Percentiles rank a stretch among this genome's conserved stretches.
These are phyloP conservation scores for Sinapis alba DNA, from an alignment of 441 rosid species.

Conservation along the genomic window DNA sequence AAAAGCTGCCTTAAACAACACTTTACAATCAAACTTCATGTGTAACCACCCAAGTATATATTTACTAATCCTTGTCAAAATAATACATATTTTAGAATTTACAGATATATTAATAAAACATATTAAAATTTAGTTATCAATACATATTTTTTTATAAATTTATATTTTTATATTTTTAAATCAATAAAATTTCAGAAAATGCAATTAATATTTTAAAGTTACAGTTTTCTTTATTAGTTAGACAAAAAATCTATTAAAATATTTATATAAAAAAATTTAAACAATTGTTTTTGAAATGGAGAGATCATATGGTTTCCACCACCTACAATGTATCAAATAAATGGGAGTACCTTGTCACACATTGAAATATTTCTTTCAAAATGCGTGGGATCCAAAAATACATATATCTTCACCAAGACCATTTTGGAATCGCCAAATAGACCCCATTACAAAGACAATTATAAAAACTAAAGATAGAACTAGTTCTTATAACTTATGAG, in stretches of 20 bases:
- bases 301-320: not conserved
- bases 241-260: too few species aligned
- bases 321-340: not conserved
- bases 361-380: not conserved
- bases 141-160: too few species aligned
- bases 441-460: not conserved
- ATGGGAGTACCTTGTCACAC: not conserved
- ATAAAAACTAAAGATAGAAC: not conserved
- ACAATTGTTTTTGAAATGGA: too few species aligned
- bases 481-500: not conserved
- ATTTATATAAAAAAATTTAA: too few species aligned
- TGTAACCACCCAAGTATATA: not conserved
- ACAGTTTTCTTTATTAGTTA: too few species aligned
- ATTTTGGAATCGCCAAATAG: not conserved
- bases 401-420: not conserved
- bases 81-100: too few species aligned
- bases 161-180: too few species aligned
- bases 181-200: too few species aligned
- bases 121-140: too few species aligned
- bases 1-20: constrained; percentile 6
- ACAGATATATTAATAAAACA: too few species aligned
- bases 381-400: not conserved
- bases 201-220: too few species aligned
- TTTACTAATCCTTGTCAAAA: too few species aligned
- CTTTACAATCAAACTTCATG: not conserved